These are phyloP conservation scores for Geotrichum aggregatum DNA, from an alignment of 1,139 yeast genomes.

Conservation along the genomic window DNA sequence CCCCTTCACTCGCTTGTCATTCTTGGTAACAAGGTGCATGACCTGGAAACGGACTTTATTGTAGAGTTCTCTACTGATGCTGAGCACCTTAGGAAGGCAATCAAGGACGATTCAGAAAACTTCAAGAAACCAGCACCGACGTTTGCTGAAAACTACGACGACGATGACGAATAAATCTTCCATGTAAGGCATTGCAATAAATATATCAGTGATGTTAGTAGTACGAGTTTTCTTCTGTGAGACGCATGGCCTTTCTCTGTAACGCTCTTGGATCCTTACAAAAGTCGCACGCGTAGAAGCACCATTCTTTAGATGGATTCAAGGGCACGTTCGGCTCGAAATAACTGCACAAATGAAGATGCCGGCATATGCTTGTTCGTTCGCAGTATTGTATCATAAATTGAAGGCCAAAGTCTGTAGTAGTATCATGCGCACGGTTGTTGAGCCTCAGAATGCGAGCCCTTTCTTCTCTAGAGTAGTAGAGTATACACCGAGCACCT, in stretches of 20 bases:
- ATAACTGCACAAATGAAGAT: slow-evolving; percentile 72
- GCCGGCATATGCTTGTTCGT: slow-evolving; percentile 71
- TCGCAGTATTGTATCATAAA: slow-evolving; percentile 71
- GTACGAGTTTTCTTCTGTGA: slow-evolving; percentile 10
- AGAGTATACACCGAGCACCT: slow-evolving; percentile 72
- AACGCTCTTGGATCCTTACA: slow-evolving; percentile 30
- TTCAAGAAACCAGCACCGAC: slow-evolving; percentile 46
- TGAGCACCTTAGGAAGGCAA: slow-evolving; percentile 55
- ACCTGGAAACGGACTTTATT: slow-evolving; percentile 81
- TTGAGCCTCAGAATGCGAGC: slow-evolving; percentile 42
- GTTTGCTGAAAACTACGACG: slow-evolving; percentile 22
- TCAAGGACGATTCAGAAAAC: slow-evolving; percentile 65
- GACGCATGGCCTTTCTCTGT: slow-evolving; percentile 10
- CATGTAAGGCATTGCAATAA: neutral
- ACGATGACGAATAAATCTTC: slow-evolving; percentile 17
- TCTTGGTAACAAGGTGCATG: slow-evolving; percentile 92
- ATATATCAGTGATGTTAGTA: neutral
- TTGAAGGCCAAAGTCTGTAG: slow-evolving; percentile 7
- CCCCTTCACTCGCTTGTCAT: slow-evolving; percentile 90
- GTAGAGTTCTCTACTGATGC: slow-evolving; percentile 57
- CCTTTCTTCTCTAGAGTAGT: slow-evolving; percentile 51
- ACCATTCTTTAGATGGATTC: slow-evolving; percentile 26
- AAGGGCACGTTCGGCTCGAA: slow-evolving; percentile 55
- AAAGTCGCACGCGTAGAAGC: slow-evolving; percentile 37
- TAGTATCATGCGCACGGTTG: neutral